Base-by-base conservation (phyloP, 1,284 basidiomycete genomes). In the Cerrena zonata region DNA sequence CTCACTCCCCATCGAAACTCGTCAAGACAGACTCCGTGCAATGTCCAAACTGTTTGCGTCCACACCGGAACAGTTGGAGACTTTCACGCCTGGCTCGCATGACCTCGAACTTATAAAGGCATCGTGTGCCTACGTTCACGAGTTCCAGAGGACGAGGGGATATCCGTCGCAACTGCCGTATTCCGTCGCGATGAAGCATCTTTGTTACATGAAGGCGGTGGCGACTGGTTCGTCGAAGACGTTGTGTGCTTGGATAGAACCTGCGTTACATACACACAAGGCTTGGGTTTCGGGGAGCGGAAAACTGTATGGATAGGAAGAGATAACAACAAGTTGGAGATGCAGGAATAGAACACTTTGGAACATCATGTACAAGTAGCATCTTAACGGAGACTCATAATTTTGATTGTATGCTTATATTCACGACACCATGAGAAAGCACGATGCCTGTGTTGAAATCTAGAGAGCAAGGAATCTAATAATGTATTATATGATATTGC, bases 121-220 rank as follows among this genome's bases (percentile, higher is more conserved):
- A 1, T 80, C 78, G 7, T 80, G 74, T 56, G 79, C 78, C 2
- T 81, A 80, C 57, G 47, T 67, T 7, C 62, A 27, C 26, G 49
- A 50, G 12, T 51, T 53, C 49, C 37, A 61, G 56, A 25, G 52
- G 49, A 15, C 24, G 25, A 38, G 19, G 24, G 13, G 36, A 1
- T 52, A 56, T 25, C 73, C 65, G 63, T 67, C 69, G 2, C 67
- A 74, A 13, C 80, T 80, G 52, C 76, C 79, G 2, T 82, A 72
- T 66, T 70, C 80, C 57, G 69, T 81, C 34, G 75, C 76, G 0
- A 72, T 77, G 65, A 65, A 77, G 12, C 70, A 73, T 47, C 64
- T 82, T 7, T 70, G 78, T 50, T 59, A 61, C 27, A 78, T 80
- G 60, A 80, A 80, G 58, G 73, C 75, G 5, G 48, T 58, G 34